phyloP scores from a whole-genome alignment of 768 basidiomycete species.

The Kwoniella europaea region DNA sequence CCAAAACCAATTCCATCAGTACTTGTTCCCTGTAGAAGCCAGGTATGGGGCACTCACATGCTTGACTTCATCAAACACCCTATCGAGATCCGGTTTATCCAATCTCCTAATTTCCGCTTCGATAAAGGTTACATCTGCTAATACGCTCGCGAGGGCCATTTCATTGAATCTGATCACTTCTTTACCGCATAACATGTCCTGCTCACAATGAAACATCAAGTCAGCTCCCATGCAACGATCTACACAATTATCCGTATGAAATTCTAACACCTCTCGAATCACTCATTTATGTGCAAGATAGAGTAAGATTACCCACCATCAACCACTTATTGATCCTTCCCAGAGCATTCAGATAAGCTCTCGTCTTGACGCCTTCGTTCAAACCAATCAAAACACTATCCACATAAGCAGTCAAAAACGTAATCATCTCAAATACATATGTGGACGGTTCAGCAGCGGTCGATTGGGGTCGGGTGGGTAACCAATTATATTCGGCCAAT shows the following conservation, averaged over 20 bases:
- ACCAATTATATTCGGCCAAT: slow-evolving; percentile 93
- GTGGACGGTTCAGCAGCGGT: slow-evolving; percentile 73
- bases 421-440: slow-evolving; percentile 92
- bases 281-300: not conserved
- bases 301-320: slow-evolving; percentile 68
- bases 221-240: not conserved
- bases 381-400: slow-evolving; percentile 74
- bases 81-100: slow-evolving; percentile 71
- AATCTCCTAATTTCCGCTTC: slow-evolving; percentile 82
- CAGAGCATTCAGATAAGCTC: slow-evolving; percentile 87
- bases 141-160: slow-evolving; percentile 81
- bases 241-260: not conserved
- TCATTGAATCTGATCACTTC: slow-evolving; percentile 83
- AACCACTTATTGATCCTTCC: slow-evolving; percentile 83
- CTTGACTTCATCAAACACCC: slow-evolving; percentile 79
- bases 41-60: slow-evolving; percentile 63
- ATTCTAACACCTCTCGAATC: too few relatives aligned
- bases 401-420: slow-evolving; percentile 94
- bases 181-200: slow-evolving; percentile 45
- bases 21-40: too few relatives aligned
- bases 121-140: slow-evolving; percentile 84
- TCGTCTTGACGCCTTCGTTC: slow-evolving; percentile 82
- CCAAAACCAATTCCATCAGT: not conserved
- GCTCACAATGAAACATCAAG: not conserved
- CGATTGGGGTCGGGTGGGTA: slow-evolving; percentile 63